Conservation (phyloP, 1,139 yeast genomes). For the Hansenula sp. region DNA sequence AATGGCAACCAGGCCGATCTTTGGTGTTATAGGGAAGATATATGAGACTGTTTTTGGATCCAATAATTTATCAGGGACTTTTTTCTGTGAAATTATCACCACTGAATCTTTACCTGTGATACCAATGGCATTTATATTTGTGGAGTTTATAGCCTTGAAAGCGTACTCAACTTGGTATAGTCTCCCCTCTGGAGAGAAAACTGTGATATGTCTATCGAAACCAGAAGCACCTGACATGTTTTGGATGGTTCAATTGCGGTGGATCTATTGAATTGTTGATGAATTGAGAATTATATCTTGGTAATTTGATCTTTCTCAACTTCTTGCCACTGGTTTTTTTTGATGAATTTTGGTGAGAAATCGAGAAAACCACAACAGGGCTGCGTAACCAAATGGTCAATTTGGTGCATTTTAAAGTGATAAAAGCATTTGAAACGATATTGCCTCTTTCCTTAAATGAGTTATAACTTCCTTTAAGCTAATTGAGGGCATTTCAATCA, state of each 20-base stretch:
- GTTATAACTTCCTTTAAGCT: too few relatives aligned
- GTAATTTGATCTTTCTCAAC: not conserved
- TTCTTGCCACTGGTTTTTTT: not conserved
- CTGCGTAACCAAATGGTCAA: too few relatives aligned
- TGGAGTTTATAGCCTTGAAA: constrained; percentile 91
- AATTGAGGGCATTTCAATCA: too few relatives aligned
- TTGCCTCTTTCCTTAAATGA: too few relatives aligned
- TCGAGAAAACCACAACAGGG: not conserved
- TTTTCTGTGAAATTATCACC: constrained; percentile 91
- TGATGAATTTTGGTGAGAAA: not conserved
- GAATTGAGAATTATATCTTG: not conserved
- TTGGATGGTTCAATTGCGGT: not conserved
- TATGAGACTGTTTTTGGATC: constrained; percentile 85
- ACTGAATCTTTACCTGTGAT: constrained; percentile 84
- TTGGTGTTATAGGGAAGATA: constrained; percentile 75
- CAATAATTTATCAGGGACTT: constrained; percentile 90
- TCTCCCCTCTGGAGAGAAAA: constrained; percentile 98
- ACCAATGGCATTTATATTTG: constrained; percentile 87
- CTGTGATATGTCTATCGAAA: constrained; percentile 96
- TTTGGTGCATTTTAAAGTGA: too few relatives aligned
- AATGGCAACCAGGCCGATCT: constrained; percentile 88
- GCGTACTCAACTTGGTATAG: constrained; percentile 97
- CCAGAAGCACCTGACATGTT: constrained; percentile 65
- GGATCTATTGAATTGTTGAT: not conserved
- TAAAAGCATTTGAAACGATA: too few relatives aligned